Evolutionary conservation across 2,329 filamentous ascomycete species (phyloP).

Genomic region (Trichoderma atrobrunneum): DNA sequence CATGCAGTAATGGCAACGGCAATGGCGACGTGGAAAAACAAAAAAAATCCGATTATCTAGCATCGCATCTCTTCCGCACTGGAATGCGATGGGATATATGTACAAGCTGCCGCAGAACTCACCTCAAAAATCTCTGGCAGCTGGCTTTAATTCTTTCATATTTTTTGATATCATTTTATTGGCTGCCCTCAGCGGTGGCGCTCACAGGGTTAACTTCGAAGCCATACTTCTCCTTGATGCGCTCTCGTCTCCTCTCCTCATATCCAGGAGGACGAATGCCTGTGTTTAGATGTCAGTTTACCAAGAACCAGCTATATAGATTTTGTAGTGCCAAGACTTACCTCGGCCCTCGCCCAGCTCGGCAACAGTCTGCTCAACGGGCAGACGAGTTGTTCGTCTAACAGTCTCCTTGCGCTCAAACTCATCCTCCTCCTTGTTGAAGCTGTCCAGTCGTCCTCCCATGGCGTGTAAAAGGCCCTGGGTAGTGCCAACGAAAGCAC

Average conservation of each 20-base stretch:
- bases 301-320: not conserved
- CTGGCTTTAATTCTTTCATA: not conserved
- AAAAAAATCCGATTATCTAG: slow-evolving; percentile 42
- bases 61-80: slow-evolving; percentile 36
- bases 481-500: slow-evolving; percentile 52
- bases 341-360: slow-evolving; percentile 85
- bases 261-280: slow-evolving; percentile 80
- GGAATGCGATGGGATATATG: slow-evolving; percentile 35
- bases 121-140: slow-evolving; percentile 27
- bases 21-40: slow-evolving; percentile 21
- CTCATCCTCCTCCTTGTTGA: slow-evolving; percentile 61
- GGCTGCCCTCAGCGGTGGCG: slow-evolving; percentile 46
- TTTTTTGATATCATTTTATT: slow-evolving; percentile 28
- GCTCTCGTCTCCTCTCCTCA: slow-evolving; percentile 75
- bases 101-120: slow-evolving; percentile 30
- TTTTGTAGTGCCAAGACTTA: slow-evolving; percentile 39
- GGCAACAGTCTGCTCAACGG: slow-evolving; percentile 74
- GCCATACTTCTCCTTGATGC: slow-evolving; percentile 83
- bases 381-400: slow-evolving; percentile 70
- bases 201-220: slow-evolving; percentile 73
- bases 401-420: slow-evolving; percentile 73
- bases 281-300: slow-evolving; percentile 36
- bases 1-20: not conserved
- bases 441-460: slow-evolving; percentile 55
- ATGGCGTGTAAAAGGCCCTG: slow-evolving; percentile 67